Percentiles rank a stretch among this genome's conserved stretches.
Conservation (phyloP, 495 filamentous ascomycete genomes). For the Ramalina intermedia region DNA sequence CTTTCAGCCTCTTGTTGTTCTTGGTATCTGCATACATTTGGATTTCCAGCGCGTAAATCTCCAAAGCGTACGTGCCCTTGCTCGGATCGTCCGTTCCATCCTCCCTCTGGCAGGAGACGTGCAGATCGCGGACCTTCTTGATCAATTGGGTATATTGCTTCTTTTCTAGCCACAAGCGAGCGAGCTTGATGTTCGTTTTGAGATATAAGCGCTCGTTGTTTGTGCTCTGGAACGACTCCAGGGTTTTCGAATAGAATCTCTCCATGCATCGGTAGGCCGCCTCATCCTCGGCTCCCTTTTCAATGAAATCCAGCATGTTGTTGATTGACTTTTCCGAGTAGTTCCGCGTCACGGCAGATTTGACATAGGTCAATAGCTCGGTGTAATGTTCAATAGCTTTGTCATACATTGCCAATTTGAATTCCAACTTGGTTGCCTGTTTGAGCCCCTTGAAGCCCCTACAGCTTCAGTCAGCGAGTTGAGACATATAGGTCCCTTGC, state of each 20-base stretch:
- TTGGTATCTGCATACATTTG: constrained; percentile 96
- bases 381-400: constrained; percentile 88
- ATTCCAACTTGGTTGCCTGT: constrained; percentile 94
- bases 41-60: constrained; percentile 94
- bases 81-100: constrained; percentile 87
- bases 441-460: constrained; percentile 96
- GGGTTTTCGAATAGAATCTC: constrained; percentile 84
- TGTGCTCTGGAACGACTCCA: constrained; percentile 87
- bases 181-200: constrained; percentile 96
- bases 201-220: constrained; percentile 97
- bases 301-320: constrained; percentile 97
- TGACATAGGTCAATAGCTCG: constrained; percentile 94
- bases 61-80: constrained; percentile 91
- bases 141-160: constrained; percentile 73
- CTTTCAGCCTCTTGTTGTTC: constrained; percentile 95
- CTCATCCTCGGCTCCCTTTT: constrained; percentile 75
- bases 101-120: constrained; percentile 74
- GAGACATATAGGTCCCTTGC: not conserved
- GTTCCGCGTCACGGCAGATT: constrained; percentile 90
- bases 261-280: constrained; percentile 79
- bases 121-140: constrained; percentile 76
- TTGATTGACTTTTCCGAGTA: constrained; percentile 99
- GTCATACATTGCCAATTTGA: constrained; percentile 70
- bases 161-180: constrained; percentile 75
- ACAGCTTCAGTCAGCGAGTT: constrained; percentile 12